phyloP scores from a whole-genome alignment of 208 protist species.

The Phytomonas sp. region DNA sequence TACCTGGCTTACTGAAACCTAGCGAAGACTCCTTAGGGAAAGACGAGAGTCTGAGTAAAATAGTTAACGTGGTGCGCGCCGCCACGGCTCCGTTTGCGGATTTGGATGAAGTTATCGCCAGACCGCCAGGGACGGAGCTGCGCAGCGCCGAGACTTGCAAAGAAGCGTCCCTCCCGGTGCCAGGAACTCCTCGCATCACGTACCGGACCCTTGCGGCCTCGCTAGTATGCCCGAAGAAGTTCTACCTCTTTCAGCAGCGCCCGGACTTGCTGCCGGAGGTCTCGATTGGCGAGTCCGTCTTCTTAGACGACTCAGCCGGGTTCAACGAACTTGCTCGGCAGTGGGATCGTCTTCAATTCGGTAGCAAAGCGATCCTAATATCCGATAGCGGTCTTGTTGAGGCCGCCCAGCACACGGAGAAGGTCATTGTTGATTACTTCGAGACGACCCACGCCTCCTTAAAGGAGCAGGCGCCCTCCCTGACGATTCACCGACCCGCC shows the following conservation, averaged over 20 bases:
- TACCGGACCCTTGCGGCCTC: conserved; percentile 62
- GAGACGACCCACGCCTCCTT: conserved; percentile 58
- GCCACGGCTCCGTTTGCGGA: conserved; percentile 48
- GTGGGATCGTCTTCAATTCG: conserved; percentile 84
- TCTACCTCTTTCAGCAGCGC: conserved; percentile 64
- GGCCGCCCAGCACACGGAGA: conserved; percentile 63
- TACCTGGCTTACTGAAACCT: background rate
- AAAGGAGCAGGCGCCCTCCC: conserved; percentile 67
- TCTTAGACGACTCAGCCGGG: conserved; percentile 74
- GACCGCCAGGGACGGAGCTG: conserved; percentile 46
- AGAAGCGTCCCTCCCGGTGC: conserved; percentile 75
- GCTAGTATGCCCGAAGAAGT: conserved; percentile 76
- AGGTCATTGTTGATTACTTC: conserved; percentile 74
- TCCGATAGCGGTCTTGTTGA: conserved; percentile 49
- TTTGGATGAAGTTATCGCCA: conserved; percentile 44
- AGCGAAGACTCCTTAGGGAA: background rate
- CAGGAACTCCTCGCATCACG: conserved; percentile 50
- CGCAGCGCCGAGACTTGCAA: conserved; percentile 49
- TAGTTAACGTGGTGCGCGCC: conserved; percentile 25
- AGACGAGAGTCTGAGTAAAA: conserved; percentile 10
- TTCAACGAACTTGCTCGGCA: conserved; percentile 83
- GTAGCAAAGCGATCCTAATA: conserved; percentile 70
- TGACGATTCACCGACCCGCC: conserved; percentile 80
- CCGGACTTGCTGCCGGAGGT: conserved; percentile 43
- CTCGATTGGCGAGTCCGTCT: conserved; percentile 69